phyloP scores from a whole-genome alignment of 2,329 filamentous ascomycete genomes.

The Remersonia thermophila region DNA sequence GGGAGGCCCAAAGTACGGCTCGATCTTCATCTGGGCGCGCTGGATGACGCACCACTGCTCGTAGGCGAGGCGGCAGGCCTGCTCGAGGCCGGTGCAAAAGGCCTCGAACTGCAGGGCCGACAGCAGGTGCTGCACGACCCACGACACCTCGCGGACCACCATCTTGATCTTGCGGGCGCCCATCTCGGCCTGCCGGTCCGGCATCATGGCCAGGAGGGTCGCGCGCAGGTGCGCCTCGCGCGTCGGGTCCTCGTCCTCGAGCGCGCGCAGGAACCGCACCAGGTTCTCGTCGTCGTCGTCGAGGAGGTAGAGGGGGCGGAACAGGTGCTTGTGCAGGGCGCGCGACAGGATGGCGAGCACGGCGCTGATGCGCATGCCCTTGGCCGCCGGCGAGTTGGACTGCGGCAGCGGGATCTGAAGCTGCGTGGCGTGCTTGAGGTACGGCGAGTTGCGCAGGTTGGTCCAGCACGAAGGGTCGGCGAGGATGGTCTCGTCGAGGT shows the following conservation, averaged over 20 bases:
- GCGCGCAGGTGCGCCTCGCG: constrained; percentile 22
- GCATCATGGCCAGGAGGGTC: constrained; percentile 21
- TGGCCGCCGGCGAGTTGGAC: constrained; percentile 24
- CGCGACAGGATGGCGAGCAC: constrained; percentile 23
- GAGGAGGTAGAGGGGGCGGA: constrained; percentile 25
- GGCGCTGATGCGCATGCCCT: constrained; percentile 26
- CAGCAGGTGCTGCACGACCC: constrained; percentile 24
- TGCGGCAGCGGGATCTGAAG: constrained; percentile 23
- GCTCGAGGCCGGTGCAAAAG: constrained; percentile 20
- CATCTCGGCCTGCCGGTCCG: constrained; percentile 19
- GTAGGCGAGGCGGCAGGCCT: constrained; percentile 20
- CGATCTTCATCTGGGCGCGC: constrained; percentile 22
- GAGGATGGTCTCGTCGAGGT: constrained; percentile 22
- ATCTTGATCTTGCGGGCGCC: constrained; percentile 20
- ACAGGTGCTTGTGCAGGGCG: constrained; percentile 22
- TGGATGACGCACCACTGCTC: constrained; percentile 24
- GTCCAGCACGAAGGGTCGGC: constrained; percentile 23
- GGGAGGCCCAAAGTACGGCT: constrained; percentile 25
- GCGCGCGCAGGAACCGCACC: constrained; percentile 19
- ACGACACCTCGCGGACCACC: constrained; percentile 24
- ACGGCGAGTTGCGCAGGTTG: constrained; percentile 21
- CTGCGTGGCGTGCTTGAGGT: constrained; percentile 22
- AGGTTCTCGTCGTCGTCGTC: constrained; percentile 22
- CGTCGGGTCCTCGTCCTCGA: constrained; percentile 21
- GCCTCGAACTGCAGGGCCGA: constrained; percentile 22